Conservation (phyloP, 2,329 filamentous ascomycete genomes). For the Beauveria brongniartii region DNA sequence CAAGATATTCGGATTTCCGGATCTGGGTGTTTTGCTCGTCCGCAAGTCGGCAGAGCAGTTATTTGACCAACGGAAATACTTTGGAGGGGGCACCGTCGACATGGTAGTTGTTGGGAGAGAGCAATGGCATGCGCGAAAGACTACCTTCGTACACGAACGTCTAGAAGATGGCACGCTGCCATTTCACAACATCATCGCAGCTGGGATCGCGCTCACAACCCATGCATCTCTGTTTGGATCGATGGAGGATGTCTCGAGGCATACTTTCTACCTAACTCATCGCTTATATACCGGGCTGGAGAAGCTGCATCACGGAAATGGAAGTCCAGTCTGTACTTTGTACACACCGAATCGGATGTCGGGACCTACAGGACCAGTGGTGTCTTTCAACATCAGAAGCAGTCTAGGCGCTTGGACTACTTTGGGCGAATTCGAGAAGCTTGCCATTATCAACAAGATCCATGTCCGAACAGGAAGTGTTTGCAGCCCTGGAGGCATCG, state of each 20-base stretch:
- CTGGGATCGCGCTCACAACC: constrained; percentile 64
- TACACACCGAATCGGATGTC: constrained; percentile 38
- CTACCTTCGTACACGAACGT: constrained; percentile 63
- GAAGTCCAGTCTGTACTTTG: constrained; percentile 53
- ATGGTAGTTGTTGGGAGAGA: constrained; percentile 72
- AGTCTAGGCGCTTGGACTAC: constrained; percentile 66
- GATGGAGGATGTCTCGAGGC: constrained; percentile 60
- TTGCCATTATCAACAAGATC: constrained; percentile 69
- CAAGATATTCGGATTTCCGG: constrained; percentile 97
- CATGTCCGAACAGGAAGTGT: constrained; percentile 82
- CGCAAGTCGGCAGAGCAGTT: constrained; percentile 58
- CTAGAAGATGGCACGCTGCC: constrained; percentile 89
- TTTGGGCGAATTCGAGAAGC: constrained; percentile 78
- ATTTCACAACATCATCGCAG: constrained; percentile 80
- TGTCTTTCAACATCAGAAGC: constrained; percentile 77
- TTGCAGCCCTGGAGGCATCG: constrained; percentile 86
- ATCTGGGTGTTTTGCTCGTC: constrained; percentile 78
- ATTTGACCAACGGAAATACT: constrained; percentile 66
- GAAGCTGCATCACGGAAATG: constrained; percentile 61
- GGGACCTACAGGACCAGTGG: constrained; percentile 56
- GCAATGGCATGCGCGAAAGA: constrained; percentile 76
- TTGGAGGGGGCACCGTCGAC: constrained; percentile 91
- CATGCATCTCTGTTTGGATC: constrained; percentile 64
- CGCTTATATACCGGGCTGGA: constrained; percentile 37
- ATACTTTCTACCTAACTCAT: constrained; percentile 60